Base-by-base conservation (phyloP, 192 early-diverging fungal species). In the Backusella westeae region DNA sequence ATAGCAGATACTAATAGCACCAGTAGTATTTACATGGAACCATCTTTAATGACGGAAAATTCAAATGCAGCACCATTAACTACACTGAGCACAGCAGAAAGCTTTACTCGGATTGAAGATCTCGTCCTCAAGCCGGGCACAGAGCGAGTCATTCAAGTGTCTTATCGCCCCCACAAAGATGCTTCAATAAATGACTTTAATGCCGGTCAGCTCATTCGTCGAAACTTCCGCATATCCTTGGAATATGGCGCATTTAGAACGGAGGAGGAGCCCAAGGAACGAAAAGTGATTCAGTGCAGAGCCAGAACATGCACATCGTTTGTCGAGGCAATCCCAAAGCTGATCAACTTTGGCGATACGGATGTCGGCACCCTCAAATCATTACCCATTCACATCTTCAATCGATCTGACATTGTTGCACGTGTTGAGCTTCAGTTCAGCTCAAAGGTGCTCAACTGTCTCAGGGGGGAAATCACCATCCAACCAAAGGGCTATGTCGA, bases 351-450 rank as follows among this genome's bases (percentile, higher is more conserved):
- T 90, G 98, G 98, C 68, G 93, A 94, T 69, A 96, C 96, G 1
- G 96, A 98, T 82, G 97, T 99, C 0, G 95, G 96, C 19, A 96
- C 93, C 6, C 84, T 95, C 14, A 97, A 98, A 82, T 94, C 96
- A 6, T 77, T 94, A 71, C 92, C 93, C 1, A 87, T 99, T 71
- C 85, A 87, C 34, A 89, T 98, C 32, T 84, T 86, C 35, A 99
- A 99, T 83, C 82, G 89, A 73, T 97, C 98, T 21, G 96, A 97
- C 39, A 84, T 99, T 26, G 81, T 90, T 7, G 95, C 95, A 0
- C 88, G 85, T 0, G 93, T 99, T 1, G 93, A 96, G 82, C 87
- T 97, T 23, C 87, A 91, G 68, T 95, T 97, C 69, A 89, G 92
- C 69, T 98, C 97, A 69, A 99, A 99, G 80, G 95, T 99, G 15